phyloP scores from a whole-genome alignment of 257 asterid species.

The Echites panduratus region DNA sequence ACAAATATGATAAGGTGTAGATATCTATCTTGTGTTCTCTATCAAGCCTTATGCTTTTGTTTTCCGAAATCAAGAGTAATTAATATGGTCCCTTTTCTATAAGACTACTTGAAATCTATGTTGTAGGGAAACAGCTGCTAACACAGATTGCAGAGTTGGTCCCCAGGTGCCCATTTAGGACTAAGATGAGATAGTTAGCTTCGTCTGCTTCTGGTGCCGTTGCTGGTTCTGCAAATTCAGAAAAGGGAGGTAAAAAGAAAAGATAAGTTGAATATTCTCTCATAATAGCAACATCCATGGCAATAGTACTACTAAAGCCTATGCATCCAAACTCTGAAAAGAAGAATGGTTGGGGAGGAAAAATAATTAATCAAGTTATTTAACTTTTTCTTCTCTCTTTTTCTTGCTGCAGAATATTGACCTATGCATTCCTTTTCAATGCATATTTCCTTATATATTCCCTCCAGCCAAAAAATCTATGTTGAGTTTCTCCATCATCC shows the following conservation, averaged over 20 bases:
- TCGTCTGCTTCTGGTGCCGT: conserved; percentile 54
- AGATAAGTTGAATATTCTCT: conserved; percentile 32
- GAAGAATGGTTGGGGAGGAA: too few relatives aligned
- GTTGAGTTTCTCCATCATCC: too few relatives aligned
- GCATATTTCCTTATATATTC: too few relatives aligned
- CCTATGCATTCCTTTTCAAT: too few relatives aligned
- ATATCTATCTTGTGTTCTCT: background rate
- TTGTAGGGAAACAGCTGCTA: conserved; percentile 83
- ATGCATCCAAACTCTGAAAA: too few relatives aligned
- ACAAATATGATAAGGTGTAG: background rate
- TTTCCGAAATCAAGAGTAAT: background rate
- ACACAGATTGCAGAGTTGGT: conserved; percentile 78
- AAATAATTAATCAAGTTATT: too few relatives aligned
- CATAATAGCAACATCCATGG: background rate
- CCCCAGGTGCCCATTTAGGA: conserved; percentile 83
- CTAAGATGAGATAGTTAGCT: conserved; percentile 72
- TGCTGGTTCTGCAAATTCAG: conserved; percentile 64
- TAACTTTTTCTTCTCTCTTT: too few relatives aligned
- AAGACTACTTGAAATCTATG: conserved; percentile 8
- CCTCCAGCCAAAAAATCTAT: too few relatives aligned
- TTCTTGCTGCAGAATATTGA: too few relatives aligned
- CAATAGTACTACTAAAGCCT: too few relatives aligned
- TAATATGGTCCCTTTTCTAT: background rate
- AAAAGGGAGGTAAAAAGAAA: conserved; percentile 88
- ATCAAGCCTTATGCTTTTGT: background rate